phyloP scores from a whole-genome alignment of 2,329 filamentous ascomycete species.

The Phyllosticta citrichinensis region DNA sequence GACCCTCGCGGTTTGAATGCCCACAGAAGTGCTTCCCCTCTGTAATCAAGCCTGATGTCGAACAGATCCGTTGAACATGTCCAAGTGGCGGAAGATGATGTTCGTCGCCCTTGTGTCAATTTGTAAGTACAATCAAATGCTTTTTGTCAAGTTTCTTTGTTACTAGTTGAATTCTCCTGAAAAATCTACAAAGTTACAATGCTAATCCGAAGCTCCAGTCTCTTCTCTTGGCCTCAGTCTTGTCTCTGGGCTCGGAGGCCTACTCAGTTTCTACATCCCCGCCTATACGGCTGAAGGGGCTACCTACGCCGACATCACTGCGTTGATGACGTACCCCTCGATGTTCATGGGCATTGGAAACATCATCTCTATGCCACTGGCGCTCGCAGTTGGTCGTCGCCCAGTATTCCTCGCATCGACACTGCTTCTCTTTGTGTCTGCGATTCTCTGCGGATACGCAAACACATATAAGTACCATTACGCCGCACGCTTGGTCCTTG shows the following conservation, averaged over 20 bases:
- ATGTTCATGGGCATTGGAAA: slow-evolving; percentile 20
- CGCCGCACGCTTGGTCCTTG: slow-evolving; percentile 28
- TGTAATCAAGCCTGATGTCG: slow-evolving; percentile 11
- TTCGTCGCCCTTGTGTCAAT: slow-evolving; percentile 20
- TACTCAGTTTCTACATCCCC: slow-evolving; percentile 34
- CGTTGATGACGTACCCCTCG: slow-evolving; percentile 19
- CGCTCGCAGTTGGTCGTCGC: slow-evolving; percentile 16
- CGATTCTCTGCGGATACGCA: slow-evolving; percentile 11
- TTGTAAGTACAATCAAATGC: too few relatives aligned
- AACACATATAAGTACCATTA: slow-evolving; percentile 25
- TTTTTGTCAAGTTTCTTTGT: too few relatives aligned
- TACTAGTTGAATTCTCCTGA: background rate
- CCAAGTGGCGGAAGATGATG: slow-evolving; percentile 20
- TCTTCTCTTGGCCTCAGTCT: slow-evolving; percentile 30
- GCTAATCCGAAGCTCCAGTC: slow-evolving; percentile 18
- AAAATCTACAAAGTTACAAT: too few relatives aligned
- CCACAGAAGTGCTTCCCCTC: background rate
- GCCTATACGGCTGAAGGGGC: slow-evolving; percentile 28
- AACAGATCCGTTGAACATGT: slow-evolving; percentile 23
- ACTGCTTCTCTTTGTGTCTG: slow-evolving; percentile 12
- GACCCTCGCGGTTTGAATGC: slow-evolving; percentile 19
- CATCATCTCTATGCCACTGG: slow-evolving; percentile 16
- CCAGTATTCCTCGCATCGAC: slow-evolving; percentile 15
- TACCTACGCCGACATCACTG: slow-evolving; percentile 30
- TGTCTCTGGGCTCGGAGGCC: slow-evolving; percentile 33